phyloP scores from a whole-genome alignment of 164 flowering plant genomes.

The Kingdonia uniflora region DNA sequence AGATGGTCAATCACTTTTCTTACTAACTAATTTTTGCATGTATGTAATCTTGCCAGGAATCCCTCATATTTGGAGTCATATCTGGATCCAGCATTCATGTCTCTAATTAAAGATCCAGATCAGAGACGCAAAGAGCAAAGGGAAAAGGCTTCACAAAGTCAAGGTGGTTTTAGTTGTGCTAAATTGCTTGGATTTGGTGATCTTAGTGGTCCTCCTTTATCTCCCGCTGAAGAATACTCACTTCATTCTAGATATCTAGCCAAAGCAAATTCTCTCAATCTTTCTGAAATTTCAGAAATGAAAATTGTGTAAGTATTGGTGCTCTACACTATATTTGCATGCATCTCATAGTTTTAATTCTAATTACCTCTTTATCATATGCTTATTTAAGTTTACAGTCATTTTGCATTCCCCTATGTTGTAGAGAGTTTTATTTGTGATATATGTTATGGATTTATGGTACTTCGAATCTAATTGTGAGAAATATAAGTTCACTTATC shows the following conservation, averaged over 20 bases:
- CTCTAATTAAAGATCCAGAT: constrained; percentile 91
- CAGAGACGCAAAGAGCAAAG: constrained; percentile 84
- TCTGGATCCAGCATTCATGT: constrained; percentile 98
- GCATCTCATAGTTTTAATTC: background rate
- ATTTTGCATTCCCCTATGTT: too few relatives aligned
- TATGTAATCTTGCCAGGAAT: constrained; percentile 30
- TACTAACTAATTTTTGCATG: too few relatives aligned
- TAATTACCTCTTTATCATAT: background rate
- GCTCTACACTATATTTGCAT: background rate
- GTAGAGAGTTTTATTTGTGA: too few relatives aligned
- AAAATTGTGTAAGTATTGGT: constrained; percentile 79
- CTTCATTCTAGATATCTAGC: constrained; percentile 95
- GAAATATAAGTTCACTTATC: too few relatives aligned
- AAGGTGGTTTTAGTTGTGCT: constrained; percentile 64
- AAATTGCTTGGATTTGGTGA: constrained; percentile 96
- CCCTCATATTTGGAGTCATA: constrained; percentile 73
- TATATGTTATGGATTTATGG: too few relatives aligned
- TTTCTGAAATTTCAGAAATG: constrained; percentile 99
- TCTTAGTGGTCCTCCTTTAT: constrained; percentile 80
- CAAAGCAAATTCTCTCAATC: constrained; percentile 89
- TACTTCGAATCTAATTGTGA: too few relatives aligned
- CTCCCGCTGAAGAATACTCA: constrained; percentile 90
- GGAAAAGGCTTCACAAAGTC: constrained; percentile 83
- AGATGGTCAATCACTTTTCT: too few relatives aligned
- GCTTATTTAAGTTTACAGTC: too few relatives aligned